Conservation (phyloP, 352 stramenopile species). For the Phytophthora megakarya region DNA sequence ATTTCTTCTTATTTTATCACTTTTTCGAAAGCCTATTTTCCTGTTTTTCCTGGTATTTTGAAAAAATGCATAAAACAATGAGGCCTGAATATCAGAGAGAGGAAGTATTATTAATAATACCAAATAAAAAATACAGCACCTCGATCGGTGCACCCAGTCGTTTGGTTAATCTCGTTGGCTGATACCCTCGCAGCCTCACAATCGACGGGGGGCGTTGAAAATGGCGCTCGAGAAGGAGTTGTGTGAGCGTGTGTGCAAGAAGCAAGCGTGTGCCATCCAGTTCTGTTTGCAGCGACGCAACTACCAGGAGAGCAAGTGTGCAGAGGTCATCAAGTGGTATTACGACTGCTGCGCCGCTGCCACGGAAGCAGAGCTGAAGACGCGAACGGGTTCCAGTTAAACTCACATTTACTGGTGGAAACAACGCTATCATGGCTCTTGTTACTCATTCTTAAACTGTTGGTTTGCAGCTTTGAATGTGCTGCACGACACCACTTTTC, state of each 20-base stretch:
- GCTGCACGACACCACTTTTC: slow-evolving; percentile 22
- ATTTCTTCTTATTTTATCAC: no score
- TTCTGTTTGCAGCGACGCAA: slow-evolving; percentile 72
- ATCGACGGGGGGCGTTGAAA: slow-evolving; percentile 7
- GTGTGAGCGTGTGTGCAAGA: slow-evolving; percentile 70
- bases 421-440: neutral
- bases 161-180: slow-evolving; percentile 19
- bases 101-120: no score
- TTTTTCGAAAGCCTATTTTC: no score
- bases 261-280: slow-evolving; percentile 83
- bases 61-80: no score
- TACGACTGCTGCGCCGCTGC: slow-evolving; percentile 71
- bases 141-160: no score
- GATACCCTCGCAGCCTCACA: slow-evolving; percentile 18
- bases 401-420: neutral
- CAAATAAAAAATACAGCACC: no score
- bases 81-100: no score
- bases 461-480: neutral
- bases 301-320: slow-evolving; percentile 79
- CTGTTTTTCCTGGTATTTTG: no score
- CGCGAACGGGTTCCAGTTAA: neutral
- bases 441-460: slow-evolving; percentile 27
- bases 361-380: slow-evolving; percentile 41
- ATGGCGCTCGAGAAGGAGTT: slow-evolving; percentile 39
- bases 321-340: slow-evolving; percentile 64